Conservation (phyloP, 768 basidiomycete species). For the Trametes elegans region DNA sequence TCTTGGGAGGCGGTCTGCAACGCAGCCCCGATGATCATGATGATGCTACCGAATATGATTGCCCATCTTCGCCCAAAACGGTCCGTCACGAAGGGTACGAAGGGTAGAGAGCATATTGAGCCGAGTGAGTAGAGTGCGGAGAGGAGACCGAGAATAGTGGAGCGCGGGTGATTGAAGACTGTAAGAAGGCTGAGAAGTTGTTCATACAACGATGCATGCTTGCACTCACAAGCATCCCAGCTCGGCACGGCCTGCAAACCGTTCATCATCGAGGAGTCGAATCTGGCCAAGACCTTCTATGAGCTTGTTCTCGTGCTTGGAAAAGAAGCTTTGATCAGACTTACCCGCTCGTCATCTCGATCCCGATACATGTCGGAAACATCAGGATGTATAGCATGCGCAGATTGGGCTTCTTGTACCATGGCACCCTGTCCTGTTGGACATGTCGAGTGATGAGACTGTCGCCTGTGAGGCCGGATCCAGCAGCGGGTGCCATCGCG, state of each 20-base stretch:
- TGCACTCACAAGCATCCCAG: conserved; percentile 52
- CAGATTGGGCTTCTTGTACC: conserved; percentile 63
- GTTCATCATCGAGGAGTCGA: conserved; percentile 62
- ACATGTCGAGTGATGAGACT: neutral
- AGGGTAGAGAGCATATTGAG: conserved; percentile 50
- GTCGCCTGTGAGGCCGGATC: neutral
- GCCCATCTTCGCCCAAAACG: conserved; percentile 48
- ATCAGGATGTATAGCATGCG: conserved; percentile 53
- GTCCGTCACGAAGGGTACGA: conserved; percentile 52
- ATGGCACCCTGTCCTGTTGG: conserved; percentile 49
- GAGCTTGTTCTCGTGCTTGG: neutral
- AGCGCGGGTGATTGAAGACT: conserved; percentile 58
- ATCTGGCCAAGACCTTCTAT: conserved; percentile 32
- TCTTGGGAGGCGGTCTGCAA: conserved; percentile 31
- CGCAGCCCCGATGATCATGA: conserved; percentile 28
- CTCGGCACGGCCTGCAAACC: conserved; percentile 58
- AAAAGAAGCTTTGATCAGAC: conserved; percentile 9
- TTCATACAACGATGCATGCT: neutral
- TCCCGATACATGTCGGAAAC: conserved; percentile 59
- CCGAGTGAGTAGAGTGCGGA: conserved; percentile 62
- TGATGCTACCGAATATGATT: conserved; percentile 49
- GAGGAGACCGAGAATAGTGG: conserved; percentile 54
- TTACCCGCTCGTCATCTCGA: conserved; percentile 62
- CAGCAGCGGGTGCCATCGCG: conserved; percentile 9
- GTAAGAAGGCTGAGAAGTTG: no score